A percentile compares a stretch with the other conserved stretches of the same genome.
These are phyloP conservation scores for Begonia fuchsioides DNA, from an alignment of 306 rosid species.

Conservation along the genomic window DNA sequence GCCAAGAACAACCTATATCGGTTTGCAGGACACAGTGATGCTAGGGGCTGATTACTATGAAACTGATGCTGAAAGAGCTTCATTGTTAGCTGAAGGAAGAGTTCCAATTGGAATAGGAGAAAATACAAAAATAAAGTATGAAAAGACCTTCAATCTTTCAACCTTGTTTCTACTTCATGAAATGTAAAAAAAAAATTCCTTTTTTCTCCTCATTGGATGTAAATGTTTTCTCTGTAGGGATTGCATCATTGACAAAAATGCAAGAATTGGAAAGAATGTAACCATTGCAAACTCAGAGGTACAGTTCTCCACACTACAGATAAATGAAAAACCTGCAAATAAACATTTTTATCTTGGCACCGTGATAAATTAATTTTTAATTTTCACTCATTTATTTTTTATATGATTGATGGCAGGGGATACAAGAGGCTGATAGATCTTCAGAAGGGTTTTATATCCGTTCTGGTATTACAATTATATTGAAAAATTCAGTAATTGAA, in stretches of 20 bases:
- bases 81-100: slow-evolving; percentile 67
- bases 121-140: slow-evolving; percentile 65
- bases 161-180: background rate
- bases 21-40: slow-evolving; percentile 79
- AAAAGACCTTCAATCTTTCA: slow-evolving; percentile 3
- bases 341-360: too few species aligned
- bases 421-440: slow-evolving; percentile 85
- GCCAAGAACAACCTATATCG: background rate
- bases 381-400: slow-evolving; percentile 7
- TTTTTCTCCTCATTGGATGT: slow-evolving; percentile 5
- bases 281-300: slow-evolving; percentile 71
- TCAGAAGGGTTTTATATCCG: slow-evolving; percentile 86
- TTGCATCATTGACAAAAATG: slow-evolving; percentile 88
- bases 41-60: slow-evolving; percentile 93
- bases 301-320: background rate
- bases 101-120: slow-evolving; percentile 91
- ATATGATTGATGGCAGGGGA: slow-evolving; percentile 39
- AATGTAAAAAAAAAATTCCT: background rate
- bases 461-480: slow-evolving; percentile 53
- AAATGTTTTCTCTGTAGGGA: slow-evolving; percentile 32
- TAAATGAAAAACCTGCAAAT: too few species aligned
- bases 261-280: slow-evolving; percentile 78
- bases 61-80: slow-evolving; percentile 43
- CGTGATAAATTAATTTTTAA: too few species aligned
- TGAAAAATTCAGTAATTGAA: slow-evolving; percentile 50